phyloP scores from a whole-genome alignment of 129 eudicot genomes.

The Flaveria sonorensis region DNA sequence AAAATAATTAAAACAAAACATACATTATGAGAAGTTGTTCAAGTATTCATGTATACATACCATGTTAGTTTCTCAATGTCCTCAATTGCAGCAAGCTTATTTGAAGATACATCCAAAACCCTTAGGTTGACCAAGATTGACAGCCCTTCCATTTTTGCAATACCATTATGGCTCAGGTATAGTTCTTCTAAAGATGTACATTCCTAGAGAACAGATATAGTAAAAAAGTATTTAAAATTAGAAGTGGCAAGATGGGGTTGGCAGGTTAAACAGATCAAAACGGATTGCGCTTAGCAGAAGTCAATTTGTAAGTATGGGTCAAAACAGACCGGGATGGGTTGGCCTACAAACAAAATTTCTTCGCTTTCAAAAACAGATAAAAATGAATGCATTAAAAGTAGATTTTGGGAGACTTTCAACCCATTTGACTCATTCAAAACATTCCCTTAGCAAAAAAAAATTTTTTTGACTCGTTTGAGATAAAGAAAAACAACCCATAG shows the following conservation, averaged over 20 bases:
- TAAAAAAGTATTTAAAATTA: neutral
- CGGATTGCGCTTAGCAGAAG: neutral
- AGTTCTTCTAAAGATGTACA: constrained; percentile 86
- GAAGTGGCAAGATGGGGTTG: neutral
- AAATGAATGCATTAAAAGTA: neutral
- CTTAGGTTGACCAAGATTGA: constrained; percentile 74
- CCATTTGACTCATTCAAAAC: neutral
- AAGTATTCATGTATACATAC: constrained; percentile 45
- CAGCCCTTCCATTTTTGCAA: constrained; percentile 87
- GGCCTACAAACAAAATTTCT: neutral
- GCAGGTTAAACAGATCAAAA: neutral
- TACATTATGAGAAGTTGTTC: constrained; percentile 5
- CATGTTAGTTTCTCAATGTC: constrained; percentile 70
- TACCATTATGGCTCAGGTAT: constrained; percentile 96
- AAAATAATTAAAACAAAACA: neutral
- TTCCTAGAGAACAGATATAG: constrained; percentile 62
- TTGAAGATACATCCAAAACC: constrained; percentile 88
- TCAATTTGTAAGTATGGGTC: neutral
- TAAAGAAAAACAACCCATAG: neutral
- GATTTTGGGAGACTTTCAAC: neutral
- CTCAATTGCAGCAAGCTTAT: constrained; percentile 71
- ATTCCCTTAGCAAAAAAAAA: neutral
- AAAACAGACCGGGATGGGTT: neutral
- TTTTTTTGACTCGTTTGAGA: neutral
- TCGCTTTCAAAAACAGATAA: neutral